A percentile compares a stretch with the other conserved stretches of the same genome.
phyloP scores from a whole-genome alignment of 345 rosid genomes.

The Pistacia vera region DNA sequence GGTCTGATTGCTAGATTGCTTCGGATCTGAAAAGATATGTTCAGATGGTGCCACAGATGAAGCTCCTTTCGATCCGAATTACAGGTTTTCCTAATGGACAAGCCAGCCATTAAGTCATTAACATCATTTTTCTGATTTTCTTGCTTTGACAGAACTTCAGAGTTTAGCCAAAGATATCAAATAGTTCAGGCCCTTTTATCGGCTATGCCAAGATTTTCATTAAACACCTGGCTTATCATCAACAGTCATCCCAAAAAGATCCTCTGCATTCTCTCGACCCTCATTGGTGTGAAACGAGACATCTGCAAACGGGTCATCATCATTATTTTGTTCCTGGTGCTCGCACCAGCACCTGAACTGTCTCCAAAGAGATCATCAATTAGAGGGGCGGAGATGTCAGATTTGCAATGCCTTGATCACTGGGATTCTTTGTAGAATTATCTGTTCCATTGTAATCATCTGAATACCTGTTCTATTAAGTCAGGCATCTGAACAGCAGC shows the following conservation, averaged over 20 bases:
- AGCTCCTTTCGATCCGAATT: slow-evolving; percentile 39
- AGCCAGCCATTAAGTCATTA: slow-evolving; percentile 70
- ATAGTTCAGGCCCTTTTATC: slow-evolving; percentile 43
- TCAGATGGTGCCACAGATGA: slow-evolving; percentile 46
- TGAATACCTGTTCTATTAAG: slow-evolving; percentile 77
- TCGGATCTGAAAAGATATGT: slow-evolving; percentile 43
- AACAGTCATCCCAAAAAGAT: slow-evolving; percentile 82
- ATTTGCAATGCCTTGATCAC: slow-evolving; percentile 43
- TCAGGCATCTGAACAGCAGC: slow-evolving; percentile 59
- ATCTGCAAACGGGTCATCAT: slow-evolving; percentile 85
- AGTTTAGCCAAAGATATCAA: slow-evolving; percentile 64
- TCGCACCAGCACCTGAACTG: slow-evolving; percentile 36
- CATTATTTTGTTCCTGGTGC: slow-evolving; percentile 45
- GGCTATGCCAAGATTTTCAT: slow-evolving; percentile 36
- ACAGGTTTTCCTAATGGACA: slow-evolving; percentile 54
- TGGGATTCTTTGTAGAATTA: slow-evolving; percentile 35
- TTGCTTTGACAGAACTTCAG: slow-evolving; percentile 40
- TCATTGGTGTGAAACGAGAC: slow-evolving; percentile 72
- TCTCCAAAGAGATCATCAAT: slow-evolving; percentile 84
- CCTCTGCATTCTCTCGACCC: slow-evolving; percentile 47
- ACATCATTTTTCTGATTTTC: slow-evolving; percentile 38
- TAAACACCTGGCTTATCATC: slow-evolving; percentile 47
- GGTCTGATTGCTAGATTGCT: slow-evolving; percentile 40
- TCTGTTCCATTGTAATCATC: slow-evolving; percentile 48
- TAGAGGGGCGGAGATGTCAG: slow-evolving; percentile 43